Conservation (phyloP, 192 early-diverging fungal genomes). For the Rhizoclosmatium globosum region DNA sequence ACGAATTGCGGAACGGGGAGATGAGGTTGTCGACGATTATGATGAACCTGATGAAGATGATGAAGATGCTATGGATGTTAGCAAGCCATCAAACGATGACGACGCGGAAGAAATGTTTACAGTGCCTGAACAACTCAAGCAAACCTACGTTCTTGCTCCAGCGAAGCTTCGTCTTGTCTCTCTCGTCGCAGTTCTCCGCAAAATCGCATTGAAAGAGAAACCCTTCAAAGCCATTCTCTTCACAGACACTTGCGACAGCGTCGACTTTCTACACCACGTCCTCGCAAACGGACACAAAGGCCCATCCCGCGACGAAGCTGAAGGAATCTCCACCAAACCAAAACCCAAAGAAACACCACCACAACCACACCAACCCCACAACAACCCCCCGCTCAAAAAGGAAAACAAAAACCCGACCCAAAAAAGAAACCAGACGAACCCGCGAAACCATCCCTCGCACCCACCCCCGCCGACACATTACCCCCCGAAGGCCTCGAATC, state of each 20-base stretch:
- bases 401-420: constrained; percentile 17
- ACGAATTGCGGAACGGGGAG: not conserved
- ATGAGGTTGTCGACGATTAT: not conserved
- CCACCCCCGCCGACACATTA: constrained; percentile 35
- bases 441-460: constrained; percentile 16
- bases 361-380: not conserved
- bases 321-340: constrained; percentile 49
- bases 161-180: constrained; percentile 94
- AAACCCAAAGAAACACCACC: constrained; percentile 54
- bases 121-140: constrained; percentile 88
- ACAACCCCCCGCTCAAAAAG: not conserved
- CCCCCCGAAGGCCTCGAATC: constrained; percentile 53
- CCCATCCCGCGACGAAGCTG: constrained; percentile 48
- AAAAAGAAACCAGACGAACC: constrained; percentile 17
- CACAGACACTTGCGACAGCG: constrained; percentile 89
- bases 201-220: constrained; percentile 49
- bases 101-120: constrained; percentile 55
- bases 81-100: not conserved
- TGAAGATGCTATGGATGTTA: constrained; percentile 19
- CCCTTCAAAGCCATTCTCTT: constrained; percentile 92
- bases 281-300: constrained; percentile 70
- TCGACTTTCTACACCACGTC: constrained; percentile 93
- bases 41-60: constrained; percentile 22
- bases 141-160: constrained; percentile 84
- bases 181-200: constrained; percentile 77